These are phyloP conservation scores for Centrapalus pauciflorus DNA, from an alignment of 129 eudicot genomes.

Conservation along the genomic window DNA sequence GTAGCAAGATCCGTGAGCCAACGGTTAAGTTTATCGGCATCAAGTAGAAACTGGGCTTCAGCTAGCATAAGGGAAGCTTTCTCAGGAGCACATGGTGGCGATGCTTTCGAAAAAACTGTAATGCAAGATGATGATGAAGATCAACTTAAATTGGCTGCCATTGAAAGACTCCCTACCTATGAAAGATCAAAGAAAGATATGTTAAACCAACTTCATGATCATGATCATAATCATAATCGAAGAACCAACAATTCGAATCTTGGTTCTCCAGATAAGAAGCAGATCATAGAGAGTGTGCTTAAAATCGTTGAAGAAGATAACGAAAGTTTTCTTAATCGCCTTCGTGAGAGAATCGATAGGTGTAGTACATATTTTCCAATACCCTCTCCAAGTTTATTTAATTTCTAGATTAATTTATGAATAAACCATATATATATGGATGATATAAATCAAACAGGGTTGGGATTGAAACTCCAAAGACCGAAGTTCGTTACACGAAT, in stretches of 20 bases:
- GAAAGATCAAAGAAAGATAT: constrained; percentile 60
- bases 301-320: constrained; percentile 57
- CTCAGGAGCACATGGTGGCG: constrained; percentile 37
- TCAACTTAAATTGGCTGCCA: constrained; percentile 74
- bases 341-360: constrained; percentile 69
- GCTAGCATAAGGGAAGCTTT: constrained; percentile 48
- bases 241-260: constrained; percentile 34
- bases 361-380: constrained; percentile 11
- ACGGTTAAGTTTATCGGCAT: constrained; percentile 34
- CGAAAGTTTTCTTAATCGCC: constrained; percentile 58
- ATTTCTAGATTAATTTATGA: not conserved
- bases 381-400: not conserved
- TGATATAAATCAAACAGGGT: constrained; percentile 43
- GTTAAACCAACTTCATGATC: constrained; percentile 44
- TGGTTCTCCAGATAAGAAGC: constrained; percentile 46
- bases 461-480: constrained; percentile 52
- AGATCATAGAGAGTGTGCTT: constrained; percentile 45
- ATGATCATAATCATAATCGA: too few relatives aligned
- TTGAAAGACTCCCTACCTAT: constrained; percentile 69
- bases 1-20: constrained; percentile 40
- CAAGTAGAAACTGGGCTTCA: constrained; percentile 52
- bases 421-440: too few relatives aligned
- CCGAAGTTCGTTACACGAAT: constrained; percentile 69
- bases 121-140: constrained; percentile 57
- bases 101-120: constrained; percentile 39